Conservation (phyloP, 768 basidiomycete genomes). For the Pleurotus tuber-regium region DNA sequence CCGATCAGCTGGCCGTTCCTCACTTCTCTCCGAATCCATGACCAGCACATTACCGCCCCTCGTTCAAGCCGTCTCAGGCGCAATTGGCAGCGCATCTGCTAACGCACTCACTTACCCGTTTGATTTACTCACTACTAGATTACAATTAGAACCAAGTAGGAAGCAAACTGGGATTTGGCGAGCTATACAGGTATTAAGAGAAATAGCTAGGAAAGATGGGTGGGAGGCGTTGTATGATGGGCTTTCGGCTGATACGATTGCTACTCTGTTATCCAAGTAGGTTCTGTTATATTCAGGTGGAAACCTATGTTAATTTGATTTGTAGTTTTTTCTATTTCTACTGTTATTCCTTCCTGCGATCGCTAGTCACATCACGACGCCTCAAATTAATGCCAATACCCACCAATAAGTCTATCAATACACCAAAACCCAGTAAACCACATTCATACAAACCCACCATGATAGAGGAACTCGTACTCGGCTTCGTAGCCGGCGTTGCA, state of each 20-base stretch:
- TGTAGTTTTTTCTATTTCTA: slow-evolving; percentile 60
- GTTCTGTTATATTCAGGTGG: slow-evolving; percentile 12
- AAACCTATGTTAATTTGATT: not conserved
- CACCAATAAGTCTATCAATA: slow-evolving; percentile 8
- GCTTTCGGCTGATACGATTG: slow-evolving; percentile 47
- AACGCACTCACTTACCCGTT: slow-evolving; percentile 56
- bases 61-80: slow-evolving; percentile 56
- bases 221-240: slow-evolving; percentile 49
- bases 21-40: slow-evolving; percentile 35
- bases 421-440: not conserved
- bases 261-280: slow-evolving; percentile 54
- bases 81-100: slow-evolving; percentile 52
- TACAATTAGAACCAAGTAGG: slow-evolving; percentile 37
- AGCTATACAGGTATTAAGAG: slow-evolving; percentile 35
- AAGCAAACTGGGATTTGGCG: slow-evolving; percentile 24
- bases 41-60: slow-evolving; percentile 59
- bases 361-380: slow-evolving; percentile 33
- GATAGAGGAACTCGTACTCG: slow-evolving; percentile 50
- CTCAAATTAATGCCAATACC: slow-evolving; percentile 15
- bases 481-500: slow-evolving; percentile 55
- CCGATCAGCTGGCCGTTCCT: no score
- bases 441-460: slow-evolving; percentile 32
- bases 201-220: slow-evolving; percentile 39
- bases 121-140: slow-evolving; percentile 52
- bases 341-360: slow-evolving; percentile 48